A percentile compares a stretch with the other conserved stretches of the same genome.
phyloP scores from a whole-genome alignment of 768 basidiomycete genomes.

The Leucocoprinus leucothites region DNA sequence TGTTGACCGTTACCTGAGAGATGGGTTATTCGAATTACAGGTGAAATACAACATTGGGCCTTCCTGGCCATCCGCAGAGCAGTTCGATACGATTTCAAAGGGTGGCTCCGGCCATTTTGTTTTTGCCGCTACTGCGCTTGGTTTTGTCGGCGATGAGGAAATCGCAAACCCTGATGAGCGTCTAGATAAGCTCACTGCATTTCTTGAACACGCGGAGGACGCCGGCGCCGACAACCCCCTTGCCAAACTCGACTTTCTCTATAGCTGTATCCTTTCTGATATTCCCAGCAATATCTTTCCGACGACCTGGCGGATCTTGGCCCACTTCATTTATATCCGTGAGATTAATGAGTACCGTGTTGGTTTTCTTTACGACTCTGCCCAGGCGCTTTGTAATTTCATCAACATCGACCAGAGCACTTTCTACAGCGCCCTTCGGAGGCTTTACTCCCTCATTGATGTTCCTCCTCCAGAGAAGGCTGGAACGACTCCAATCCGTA shows the following conservation, averaged over 20 bases:
- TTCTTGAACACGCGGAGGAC: neutral
- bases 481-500: neutral
- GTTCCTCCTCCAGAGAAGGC: neutral
- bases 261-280: neutral
- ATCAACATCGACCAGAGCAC: neutral
- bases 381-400: neutral
- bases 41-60: neutral
- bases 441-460: neutral
- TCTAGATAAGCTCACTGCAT: neutral
- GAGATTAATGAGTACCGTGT: neutral
- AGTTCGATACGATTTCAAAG: neutral
- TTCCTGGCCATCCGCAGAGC: neutral
- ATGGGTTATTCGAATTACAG: neutral
- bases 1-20: neutral
- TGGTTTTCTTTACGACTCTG: neutral
- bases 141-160: neutral
- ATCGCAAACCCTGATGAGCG: neutral
- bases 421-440: neutral
- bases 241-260: neutral
- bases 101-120: neutral
- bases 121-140: slow-evolving; percentile 1
- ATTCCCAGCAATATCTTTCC: neutral
- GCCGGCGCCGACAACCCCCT: neutral
- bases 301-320: neutral
- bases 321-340: neutral